These are phyloP conservation scores for Xerocomellus intermedius DNA, from an alignment of 768 basidiomycete species.

Conservation along the genomic window DNA sequence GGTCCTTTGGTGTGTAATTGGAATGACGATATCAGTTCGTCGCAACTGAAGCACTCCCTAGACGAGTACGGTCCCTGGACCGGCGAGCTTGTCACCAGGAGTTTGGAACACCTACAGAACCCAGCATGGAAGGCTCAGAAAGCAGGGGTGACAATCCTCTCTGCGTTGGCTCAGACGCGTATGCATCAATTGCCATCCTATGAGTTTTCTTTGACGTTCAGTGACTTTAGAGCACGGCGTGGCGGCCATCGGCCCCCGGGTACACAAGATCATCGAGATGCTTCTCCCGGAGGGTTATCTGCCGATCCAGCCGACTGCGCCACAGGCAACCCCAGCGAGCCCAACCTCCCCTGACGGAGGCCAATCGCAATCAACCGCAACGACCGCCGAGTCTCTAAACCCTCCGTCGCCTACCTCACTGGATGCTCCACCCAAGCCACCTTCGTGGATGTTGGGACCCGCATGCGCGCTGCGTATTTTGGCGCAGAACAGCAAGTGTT, in stretches of 20 bases:
- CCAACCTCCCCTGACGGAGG: neutral
- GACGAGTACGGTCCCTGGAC: conserved; percentile 13
- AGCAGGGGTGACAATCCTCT: conserved; percentile 24
- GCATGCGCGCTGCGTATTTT: conserved; percentile 23
- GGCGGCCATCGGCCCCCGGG: neutral
- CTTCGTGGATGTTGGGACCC: conserved; percentile 26
- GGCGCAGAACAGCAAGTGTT: conserved; percentile 14
- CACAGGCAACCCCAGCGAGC: neutral
- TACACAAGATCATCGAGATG: conserved; percentile 17
- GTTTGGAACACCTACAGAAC: conserved; percentile 2
- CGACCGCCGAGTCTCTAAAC: neutral
- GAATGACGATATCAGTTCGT: neutral
- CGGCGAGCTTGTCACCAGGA: conserved; percentile 7
- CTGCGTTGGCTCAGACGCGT: conserved; percentile 22
- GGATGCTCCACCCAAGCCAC: neutral
- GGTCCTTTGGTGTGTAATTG: conserved; percentile 15
- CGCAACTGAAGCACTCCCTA: neutral
- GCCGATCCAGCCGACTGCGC: neutral
- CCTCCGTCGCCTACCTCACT: neutral
- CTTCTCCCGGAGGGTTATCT: conserved; percentile 16
- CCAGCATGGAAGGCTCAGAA: conserved; percentile 20
- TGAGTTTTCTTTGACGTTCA: neutral
- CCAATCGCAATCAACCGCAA: neutral
- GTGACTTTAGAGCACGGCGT: conserved; percentile 15
- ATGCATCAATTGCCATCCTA: neutral